phyloP scores from a whole-genome alignment of 2,329 filamentous ascomycete genomes.

The Colletotrichum liaoningense region DNA sequence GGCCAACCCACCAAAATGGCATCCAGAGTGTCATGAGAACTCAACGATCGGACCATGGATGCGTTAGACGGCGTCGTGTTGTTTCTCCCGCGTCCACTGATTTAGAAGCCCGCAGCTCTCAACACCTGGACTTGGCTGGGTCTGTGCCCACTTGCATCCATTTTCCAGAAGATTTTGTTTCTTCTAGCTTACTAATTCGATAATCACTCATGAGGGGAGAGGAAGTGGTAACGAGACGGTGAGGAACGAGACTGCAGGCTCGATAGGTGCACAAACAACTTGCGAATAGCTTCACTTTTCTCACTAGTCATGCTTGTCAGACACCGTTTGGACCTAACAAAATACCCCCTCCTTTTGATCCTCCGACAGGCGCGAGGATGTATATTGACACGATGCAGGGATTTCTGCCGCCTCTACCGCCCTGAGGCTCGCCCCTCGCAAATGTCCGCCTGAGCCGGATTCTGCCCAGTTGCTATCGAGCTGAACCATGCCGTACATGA shows the following conservation, averaged over 20 bases:
- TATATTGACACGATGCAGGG: background rate
- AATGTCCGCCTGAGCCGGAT: background rate
- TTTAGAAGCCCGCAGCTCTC: background rate
- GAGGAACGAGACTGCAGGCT: background rate
- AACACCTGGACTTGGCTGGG: background rate
- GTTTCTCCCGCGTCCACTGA: background rate
- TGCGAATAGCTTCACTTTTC: slow-evolving; percentile 23
- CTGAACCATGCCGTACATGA: too few relatives aligned
- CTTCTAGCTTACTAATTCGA: background rate
- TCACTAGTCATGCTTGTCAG: background rate
- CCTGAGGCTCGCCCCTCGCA: background rate
- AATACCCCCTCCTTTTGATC: background rate
- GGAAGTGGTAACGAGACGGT: background rate
- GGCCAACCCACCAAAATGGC: background rate
- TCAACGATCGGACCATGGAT: slow-evolving; percentile 10
- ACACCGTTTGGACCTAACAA: background rate
- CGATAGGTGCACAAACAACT: background rate
- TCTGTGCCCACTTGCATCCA: background rate
- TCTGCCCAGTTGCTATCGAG: background rate
- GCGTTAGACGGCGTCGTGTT: slow-evolving; percentile 2
- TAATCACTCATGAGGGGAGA: background rate
- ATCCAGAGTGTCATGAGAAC: background rate
- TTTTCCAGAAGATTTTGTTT: background rate
- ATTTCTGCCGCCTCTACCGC: background rate
- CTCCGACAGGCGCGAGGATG: background rate